Evolutionary conservation across 768 basidiomycete species (phyloP), one percentile per base, ranked within the genome.

Genomic region (Cystofilobasidium macerans): DNA sequence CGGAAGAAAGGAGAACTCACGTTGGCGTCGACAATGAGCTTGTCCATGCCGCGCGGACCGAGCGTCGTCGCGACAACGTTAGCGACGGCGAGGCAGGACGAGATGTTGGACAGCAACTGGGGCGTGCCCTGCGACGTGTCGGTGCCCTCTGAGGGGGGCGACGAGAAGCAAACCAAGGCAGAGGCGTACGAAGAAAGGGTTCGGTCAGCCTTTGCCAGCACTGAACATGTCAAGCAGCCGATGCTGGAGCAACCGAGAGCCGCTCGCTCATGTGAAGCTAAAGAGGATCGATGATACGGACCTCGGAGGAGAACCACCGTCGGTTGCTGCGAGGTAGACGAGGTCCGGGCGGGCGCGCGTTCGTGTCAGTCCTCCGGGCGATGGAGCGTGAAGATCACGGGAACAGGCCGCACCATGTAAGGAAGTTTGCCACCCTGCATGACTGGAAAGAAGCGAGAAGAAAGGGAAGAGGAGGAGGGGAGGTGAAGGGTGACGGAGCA

Each of bases 41-140:
- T 98, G 77, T 99, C 95, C 95, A 99, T 98, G 69, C 95, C 95
- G 67, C 95, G 81, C 11, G 95, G 95, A 18, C 95, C 95, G n/a
- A 99, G 84, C 36, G 95, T 98, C 64, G 84, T 91, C 26, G 95
- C 82, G 62, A 99, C 83, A 2, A 90, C 97, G 74, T 90, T 84
- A 56, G 93, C 79, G 71, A 99, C 86, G 22, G 93, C 91, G 64
- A 93, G 84, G 79, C 94, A 97, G 76, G 94, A 93, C 4, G 89
- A 85, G 75, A 97, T 99, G 77, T 97, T 98, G 61, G 89, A 93
- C 33, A 97, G 81, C 33, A 97, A 78, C 76, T 97, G 92, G 5
- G 85, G 84, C 69, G 86, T 90, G 73, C 93, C 93, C 77, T 95
- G 93, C 4, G 92, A 95, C 20, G 88, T 86, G 77, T 95, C 93